Evolutionary conservation across 2,329 filamentous ascomycete genomes (phyloP), one percentile per base, ranked within the genome.

Genomic region (Penicillium sp.): DNA sequence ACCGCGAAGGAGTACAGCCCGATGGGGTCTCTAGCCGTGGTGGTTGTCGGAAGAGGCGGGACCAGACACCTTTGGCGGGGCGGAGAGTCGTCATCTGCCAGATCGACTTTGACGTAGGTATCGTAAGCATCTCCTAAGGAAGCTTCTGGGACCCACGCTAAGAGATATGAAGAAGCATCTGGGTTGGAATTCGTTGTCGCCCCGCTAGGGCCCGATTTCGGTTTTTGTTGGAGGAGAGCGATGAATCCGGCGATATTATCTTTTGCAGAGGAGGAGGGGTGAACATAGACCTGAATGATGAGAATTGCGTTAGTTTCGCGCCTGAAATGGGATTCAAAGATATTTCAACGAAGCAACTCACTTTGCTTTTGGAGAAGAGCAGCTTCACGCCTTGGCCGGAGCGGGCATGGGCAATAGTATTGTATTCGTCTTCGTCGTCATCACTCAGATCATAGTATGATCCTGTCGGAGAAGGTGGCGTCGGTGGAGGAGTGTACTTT

Each of bases 381-480:
- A 98, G 76, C 72, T 97, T 98, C 39, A 98, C 93, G 1, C 91
- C 93, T 56, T 82, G 82, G 0, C 87, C 86, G 2, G 82, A 83
- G 57, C 80, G 81, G 4, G 82, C 81, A 64, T 94, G 88, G 4
- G 88, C 86, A 62, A 98, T 89, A 8, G 54, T 97, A 67, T 94
- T 88, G 73, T 98, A 98, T 39, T 88, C 93, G 58, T 86, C 87
- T 71, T 97, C 93, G 55, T 95, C 90, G 64, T 95, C 90, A 74
- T 98, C 94, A 69, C 88, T 95, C 77, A 97, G 77, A 64, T 91
- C 91, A 76, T 95, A 96, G 76, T 91, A 93, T 62, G 89, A 95
- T 45, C 84, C 88, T 3, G 87, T 81, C 2, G 90, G 90, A 33
- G 90, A 96, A 11, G 82, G 76, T 49, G 68, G 68, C 45, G 69